Evolutionary conservation across 2,329 filamentous ascomycete species (phyloP), one percentile per base, ranked within the genome.

Genomic region (Herpotrichia juniperi): DNA sequence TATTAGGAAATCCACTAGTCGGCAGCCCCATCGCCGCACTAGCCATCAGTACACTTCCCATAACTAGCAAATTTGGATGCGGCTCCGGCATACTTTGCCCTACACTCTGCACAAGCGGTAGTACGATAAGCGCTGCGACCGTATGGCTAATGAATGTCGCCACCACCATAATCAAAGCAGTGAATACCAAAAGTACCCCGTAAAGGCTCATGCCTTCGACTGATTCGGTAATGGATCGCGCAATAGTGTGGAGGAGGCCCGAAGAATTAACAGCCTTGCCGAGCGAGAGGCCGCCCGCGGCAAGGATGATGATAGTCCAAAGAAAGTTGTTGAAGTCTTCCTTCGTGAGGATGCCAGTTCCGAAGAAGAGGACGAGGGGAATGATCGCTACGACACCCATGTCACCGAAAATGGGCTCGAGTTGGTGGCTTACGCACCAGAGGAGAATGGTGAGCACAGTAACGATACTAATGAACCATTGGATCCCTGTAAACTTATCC

Each of bases 241-340:
- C 94, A 44, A 99, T 89, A 0, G 92, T 96, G 71, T 96, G 90
- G 26, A 99, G 80, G 10, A 99, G 81, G 1, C 94, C 94, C 0
- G 93, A 97, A 0, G 91, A 94, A 58, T 92, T 93, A 52, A 99
- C 94, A 0, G 93, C 90, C 73, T 96, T 97, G 50, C 94, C 94
- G 0, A 99, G 85, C 1, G 92, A 92, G 28, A 99, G 79, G 7
- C 94, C 94, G 42, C 94, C 94, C 0, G 94, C 93, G 0, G 94
- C 94, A 17, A 99, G 87, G 67, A 99, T 97, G 75, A 99, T 97
- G 75, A 99, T 99, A 17, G 96, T 99, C 94, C 94, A 99, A 32
- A 97, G 88, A 75, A 99, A 99, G 75, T 99, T 99, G 80, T 99
- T 99, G 73, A 99, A 99, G 76, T 99, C 94, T 76, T 97, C 94